Conservation (phyloP, 495 filamentous ascomycete species). For the Letharia lupina region DNA sequence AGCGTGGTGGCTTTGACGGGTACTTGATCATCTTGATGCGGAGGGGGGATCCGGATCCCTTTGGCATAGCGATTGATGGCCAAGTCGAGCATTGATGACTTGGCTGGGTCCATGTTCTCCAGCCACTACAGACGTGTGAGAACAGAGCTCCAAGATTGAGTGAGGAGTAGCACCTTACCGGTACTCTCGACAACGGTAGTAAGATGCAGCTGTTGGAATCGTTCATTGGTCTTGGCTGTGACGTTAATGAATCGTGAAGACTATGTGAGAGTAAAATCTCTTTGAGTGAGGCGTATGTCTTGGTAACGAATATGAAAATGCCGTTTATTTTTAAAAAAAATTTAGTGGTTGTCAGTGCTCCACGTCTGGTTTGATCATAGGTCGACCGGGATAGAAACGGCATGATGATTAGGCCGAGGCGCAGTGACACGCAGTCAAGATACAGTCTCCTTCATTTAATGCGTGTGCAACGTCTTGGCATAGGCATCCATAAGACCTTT, state of each 20-base stretch:
- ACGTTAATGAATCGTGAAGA: not conserved
- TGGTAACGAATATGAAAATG: not conserved
- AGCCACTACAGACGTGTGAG: not conserved
- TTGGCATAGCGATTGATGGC: too few species aligned
- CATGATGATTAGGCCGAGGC: not conserved
- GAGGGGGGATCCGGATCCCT: too few species aligned
- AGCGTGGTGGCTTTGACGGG: too few species aligned
- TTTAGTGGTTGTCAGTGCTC: not conserved
- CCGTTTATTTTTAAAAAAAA: too few species aligned
- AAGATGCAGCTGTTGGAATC: not conserved
- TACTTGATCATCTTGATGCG: too few species aligned
- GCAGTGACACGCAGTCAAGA: not conserved
- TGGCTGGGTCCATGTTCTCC: not conserved
- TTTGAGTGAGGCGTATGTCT: not conserved
- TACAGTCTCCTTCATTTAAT: not conserved
- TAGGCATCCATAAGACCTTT: not conserved
- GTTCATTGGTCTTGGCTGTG: not conserved
- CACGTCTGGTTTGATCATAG: not conserved
- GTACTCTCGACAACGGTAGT: not conserved
- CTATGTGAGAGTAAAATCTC: not conserved
- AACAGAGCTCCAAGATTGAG: not conserved
- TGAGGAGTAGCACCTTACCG: not conserved
- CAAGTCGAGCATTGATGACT: too few species aligned
- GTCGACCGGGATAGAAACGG: not conserved
- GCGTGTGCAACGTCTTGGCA: not conserved